phyloP scores from a whole-genome alignment of 1,139 yeast species.

The Yamadazyma membranifaciens region DNA sequence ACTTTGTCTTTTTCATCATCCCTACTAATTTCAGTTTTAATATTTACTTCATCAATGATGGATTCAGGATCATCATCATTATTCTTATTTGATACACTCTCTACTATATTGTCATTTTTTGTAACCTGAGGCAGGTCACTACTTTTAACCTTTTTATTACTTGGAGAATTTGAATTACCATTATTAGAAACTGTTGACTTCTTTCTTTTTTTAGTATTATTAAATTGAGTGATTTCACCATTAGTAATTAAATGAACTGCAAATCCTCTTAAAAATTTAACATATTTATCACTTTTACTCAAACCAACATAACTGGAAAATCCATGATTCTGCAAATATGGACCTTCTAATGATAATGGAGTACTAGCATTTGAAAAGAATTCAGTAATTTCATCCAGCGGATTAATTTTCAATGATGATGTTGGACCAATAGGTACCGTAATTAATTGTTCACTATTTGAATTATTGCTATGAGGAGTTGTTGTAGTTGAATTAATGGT shows the following conservation, averaged over 20 bases:
- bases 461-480: slow-evolving; percentile 1
- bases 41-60: neutral
- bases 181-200: neutral
- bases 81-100: slow-evolving; percentile 3
- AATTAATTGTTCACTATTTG: slow-evolving; percentile 15
- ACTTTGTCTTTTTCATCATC: neutral
- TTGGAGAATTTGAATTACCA: slow-evolving; percentile 10
- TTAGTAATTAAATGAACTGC: slow-evolving; percentile 33
- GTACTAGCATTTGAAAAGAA: slow-evolving; percentile 37
- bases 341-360: slow-evolving; percentile 39
- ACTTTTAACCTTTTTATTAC: slow-evolving; percentile 6
- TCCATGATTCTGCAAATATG: slow-evolving; percentile 42
- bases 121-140: slow-evolving; percentile 1
- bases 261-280: slow-evolving; percentile 37
- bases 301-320: slow-evolving; percentile 42
- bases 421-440: slow-evolving; percentile 39
- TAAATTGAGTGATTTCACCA: slow-evolving; percentile 38
- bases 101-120: slow-evolving; percentile 3
- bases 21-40: neutral
- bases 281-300: slow-evolving; percentile 43
- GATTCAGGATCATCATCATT: neutral
- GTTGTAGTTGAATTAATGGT: neutral
- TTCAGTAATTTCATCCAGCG: slow-evolving; percentile 32
- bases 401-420: slow-evolving; percentile 33
- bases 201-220: slow-evolving; percentile 6